phyloP scores from a whole-genome alignment of 2,329 filamentous ascomycete species.

The Exophiala sideris region DNA sequence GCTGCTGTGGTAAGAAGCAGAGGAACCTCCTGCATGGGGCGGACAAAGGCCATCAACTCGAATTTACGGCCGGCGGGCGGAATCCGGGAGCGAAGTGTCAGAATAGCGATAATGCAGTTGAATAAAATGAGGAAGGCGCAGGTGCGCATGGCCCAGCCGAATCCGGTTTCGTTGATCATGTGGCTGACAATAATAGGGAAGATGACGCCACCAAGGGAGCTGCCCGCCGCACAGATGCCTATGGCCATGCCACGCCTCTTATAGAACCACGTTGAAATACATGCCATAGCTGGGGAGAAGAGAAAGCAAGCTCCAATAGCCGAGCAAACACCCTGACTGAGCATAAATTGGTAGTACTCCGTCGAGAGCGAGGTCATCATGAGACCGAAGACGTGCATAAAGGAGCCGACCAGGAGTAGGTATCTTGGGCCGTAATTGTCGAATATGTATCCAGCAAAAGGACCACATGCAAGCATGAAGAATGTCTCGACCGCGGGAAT shows the following conservation, averaged over 20 bases:
- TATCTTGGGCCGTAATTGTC: constrained; percentile 61
- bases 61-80: constrained; percentile 38
- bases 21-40: constrained; percentile 29
- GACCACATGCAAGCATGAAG: constrained; percentile 46
- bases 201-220: constrained; percentile 57
- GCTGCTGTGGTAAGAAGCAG: constrained; percentile 28
- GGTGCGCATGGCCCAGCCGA: constrained; percentile 57
- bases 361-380: constrained; percentile 57
- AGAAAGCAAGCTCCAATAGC: constrained; percentile 50
- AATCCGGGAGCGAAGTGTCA: constrained; percentile 53
- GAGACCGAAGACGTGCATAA: constrained; percentile 56
- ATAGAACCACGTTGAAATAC: constrained; percentile 52
- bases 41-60: constrained; percentile 32
- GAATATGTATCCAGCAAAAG: constrained; percentile 61
- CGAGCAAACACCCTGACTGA: constrained; percentile 54
- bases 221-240: constrained; percentile 54
- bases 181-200: constrained; percentile 60
- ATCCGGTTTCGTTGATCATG: constrained; percentile 53
- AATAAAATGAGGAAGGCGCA: constrained; percentile 60
- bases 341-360: constrained; percentile 57
- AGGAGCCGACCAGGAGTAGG: constrained; percentile 49
- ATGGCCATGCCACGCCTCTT: constrained; percentile 52
- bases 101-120: constrained; percentile 51
- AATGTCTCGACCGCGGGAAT: constrained; percentile 53
- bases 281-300: constrained; percentile 44